phyloP scores from a whole-genome alignment of 2,329 filamentous ascomycete species.

The Fusarium continuum region DNA sequence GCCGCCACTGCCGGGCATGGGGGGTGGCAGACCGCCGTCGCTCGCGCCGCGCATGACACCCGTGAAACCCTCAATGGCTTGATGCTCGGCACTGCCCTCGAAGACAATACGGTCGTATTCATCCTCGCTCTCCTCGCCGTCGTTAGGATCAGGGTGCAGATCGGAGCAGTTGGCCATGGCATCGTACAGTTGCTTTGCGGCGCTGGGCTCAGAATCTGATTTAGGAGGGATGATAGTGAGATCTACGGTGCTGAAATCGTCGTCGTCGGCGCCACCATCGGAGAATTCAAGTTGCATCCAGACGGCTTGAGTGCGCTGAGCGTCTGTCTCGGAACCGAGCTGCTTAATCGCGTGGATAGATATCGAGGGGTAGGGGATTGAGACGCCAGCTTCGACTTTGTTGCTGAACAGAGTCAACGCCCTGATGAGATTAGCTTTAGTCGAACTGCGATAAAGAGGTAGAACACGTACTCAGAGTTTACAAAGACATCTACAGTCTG shows the following conservation, averaged over 20 bases:
- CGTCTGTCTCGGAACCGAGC: conserved; percentile 52
- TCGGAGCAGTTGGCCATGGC: conserved; percentile 80
- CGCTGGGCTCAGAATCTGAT: conserved; percentile 35
- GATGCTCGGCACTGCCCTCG: conserved; percentile 59
- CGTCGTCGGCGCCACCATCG: conserved; percentile 65
- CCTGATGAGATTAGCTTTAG: conserved; percentile 33
- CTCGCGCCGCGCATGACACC: conserved; percentile 61
- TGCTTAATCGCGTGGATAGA: conserved; percentile 79
- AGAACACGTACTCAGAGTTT: conserved; percentile 62
- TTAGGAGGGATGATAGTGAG: conserved; percentile 69
- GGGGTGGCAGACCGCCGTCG: conserved; percentile 67
- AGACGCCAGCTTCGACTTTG: conserved; percentile 65
- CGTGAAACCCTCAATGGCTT: conserved; percentile 64
- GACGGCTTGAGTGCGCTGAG: conserved; percentile 57
- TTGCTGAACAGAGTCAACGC: conserved; percentile 71
- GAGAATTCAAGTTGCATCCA: conserved; percentile 76
- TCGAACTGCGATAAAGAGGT: not conserved
- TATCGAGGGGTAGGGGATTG: conserved; percentile 78
- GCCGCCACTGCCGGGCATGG: conserved; percentile 76
- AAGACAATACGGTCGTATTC: conserved; percentile 65
- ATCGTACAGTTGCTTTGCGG: conserved; percentile 63
- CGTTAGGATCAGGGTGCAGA: conserved; percentile 75
- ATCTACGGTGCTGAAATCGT: conserved; percentile 73
- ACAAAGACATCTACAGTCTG: conserved; percentile 66
- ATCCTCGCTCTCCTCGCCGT: conserved; percentile 66